phyloP scores from a whole-genome alignment of 306 rosid genomes.

The Vigna nakashimae region DNA sequence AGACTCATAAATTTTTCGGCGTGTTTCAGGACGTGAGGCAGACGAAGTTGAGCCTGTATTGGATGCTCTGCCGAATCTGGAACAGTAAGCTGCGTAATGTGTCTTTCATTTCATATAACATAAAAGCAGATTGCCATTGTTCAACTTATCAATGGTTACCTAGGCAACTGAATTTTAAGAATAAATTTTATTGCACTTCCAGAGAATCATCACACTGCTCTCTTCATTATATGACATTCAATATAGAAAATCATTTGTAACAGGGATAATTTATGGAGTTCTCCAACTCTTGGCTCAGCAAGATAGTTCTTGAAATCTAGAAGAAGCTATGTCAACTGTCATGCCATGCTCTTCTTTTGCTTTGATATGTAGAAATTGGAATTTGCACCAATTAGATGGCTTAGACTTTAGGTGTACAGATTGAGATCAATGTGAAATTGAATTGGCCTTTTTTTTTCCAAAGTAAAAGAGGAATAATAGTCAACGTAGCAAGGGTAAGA shows the following conservation, averaged over 20 bases:
- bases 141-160: constrained; percentile 1
- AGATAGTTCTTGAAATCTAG: background rate
- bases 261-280: background rate
- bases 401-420: background rate
- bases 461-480: constrained; percentile 1
- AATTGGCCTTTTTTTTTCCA: background rate
- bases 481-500: constrained; percentile 16
- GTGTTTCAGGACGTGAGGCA: constrained; percentile 88
- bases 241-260: constrained; percentile 7
- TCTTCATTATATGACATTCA: background rate
- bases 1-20: constrained; percentile 30
- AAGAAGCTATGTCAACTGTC: background rate
- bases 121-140: background rate
- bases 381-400: background rate
- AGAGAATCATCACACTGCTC: background rate
- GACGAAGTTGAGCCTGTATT: constrained; percentile 83
- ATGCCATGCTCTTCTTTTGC: background rate
- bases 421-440: background rate
- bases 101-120: background rate
- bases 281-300: constrained; percentile 5
- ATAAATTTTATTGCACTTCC: background rate
- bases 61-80: constrained; percentile 86
- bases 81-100: constrained; percentile 70
- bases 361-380: background rate
- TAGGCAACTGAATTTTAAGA: constrained; percentile 23